Conservation (phyloP, 257 asterid genomes). For the Lavandula angustifolia region DNA sequence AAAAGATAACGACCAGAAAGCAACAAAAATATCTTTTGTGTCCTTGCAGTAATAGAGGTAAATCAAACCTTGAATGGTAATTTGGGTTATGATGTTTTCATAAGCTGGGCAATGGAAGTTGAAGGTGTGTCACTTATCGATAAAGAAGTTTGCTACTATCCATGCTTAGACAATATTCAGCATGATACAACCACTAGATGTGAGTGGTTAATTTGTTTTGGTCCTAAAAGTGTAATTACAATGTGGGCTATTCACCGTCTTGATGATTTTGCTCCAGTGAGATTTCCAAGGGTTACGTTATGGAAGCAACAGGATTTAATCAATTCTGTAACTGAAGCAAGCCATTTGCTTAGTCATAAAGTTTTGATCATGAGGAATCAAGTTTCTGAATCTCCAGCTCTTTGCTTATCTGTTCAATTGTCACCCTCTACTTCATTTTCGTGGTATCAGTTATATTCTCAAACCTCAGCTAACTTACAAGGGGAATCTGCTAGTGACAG, state of each 20-base stretch:
- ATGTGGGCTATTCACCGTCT: slow-evolving; percentile 93
- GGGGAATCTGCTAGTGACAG: slow-evolving; percentile 43
- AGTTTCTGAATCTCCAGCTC: slow-evolving; percentile 67
- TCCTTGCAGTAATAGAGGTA: slow-evolving; percentile 79
- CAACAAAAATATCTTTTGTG: slow-evolving; percentile 49
- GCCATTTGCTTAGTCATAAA: slow-evolving; percentile 50
- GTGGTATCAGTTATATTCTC: slow-evolving; percentile 66
- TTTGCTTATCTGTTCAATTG: slow-evolving; percentile 69
- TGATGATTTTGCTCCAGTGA: slow-evolving; percentile 85
- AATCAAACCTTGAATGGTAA: slow-evolving; percentile 65
- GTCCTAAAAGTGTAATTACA: slow-evolving; percentile 58
- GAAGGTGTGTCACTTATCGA: slow-evolving; percentile 52
- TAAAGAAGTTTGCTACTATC: slow-evolving; percentile 46
- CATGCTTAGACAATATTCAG: slow-evolving; percentile 52
- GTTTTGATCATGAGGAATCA: slow-evolving; percentile 67
- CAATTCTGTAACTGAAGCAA: slow-evolving; percentile 44
- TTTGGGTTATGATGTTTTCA: slow-evolving; percentile 64
- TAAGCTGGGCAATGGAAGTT: slow-evolving; percentile 77
- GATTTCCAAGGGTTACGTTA: slow-evolving; percentile 86
- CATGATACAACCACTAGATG: slow-evolving; percentile 70
- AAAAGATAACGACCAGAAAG: slow-evolving; percentile 68
- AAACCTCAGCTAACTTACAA: slow-evolving; percentile 41
- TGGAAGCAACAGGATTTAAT: slow-evolving; percentile 69
- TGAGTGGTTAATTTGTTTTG: slow-evolving; percentile 90
- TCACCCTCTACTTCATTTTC: slow-evolving; percentile 64